A percentile compares a stretch with the other conserved stretches of the same genome.
Evolutionary conservation across 345 rosid species (phyloP).

Genomic region (Syzygium jambos): DNA sequence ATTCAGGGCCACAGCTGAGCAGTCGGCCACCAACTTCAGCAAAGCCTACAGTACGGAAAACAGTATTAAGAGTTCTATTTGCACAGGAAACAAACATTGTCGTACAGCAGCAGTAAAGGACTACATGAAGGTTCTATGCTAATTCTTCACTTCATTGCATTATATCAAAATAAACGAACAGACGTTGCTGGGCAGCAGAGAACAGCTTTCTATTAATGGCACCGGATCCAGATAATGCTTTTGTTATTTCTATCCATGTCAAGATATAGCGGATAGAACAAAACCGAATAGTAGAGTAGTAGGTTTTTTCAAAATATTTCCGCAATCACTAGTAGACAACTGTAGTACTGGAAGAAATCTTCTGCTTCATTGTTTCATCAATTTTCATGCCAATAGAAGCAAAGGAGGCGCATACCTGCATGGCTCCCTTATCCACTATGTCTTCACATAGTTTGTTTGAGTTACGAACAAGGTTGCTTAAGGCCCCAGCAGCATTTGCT

Average conservation of each 20-base stretch:
- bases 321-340: background rate
- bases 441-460: constrained; percentile 87
- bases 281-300: background rate
- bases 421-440: constrained; percentile 81
- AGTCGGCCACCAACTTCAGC: constrained; percentile 65
- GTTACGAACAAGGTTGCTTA: constrained; percentile 95
- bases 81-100: background rate
- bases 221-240: background rate
- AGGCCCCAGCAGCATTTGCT: constrained; percentile 96
- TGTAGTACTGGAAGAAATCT: background rate
- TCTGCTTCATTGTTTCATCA: background rate
- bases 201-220: background rate
- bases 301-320: background rate
- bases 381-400: background rate
- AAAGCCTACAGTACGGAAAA: constrained; percentile 47
- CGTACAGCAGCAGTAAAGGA: background rate
- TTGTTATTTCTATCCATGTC: background rate
- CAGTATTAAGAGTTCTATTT: background rate
- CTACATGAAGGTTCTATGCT: background rate
- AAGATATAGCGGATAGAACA: background rate
- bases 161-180: background rate
- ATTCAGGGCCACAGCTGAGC: constrained; percentile 56
- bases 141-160: background rate
- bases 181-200: background rate
- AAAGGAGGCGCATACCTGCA: constrained; percentile 48